A percentile compares a stretch with the other conserved stretches of the same genome.
These are phyloP conservation scores for Eragrostis nindensis DNA, from an alignment of 176 grass and related monocot genomes.

Conservation along the genomic window DNA sequence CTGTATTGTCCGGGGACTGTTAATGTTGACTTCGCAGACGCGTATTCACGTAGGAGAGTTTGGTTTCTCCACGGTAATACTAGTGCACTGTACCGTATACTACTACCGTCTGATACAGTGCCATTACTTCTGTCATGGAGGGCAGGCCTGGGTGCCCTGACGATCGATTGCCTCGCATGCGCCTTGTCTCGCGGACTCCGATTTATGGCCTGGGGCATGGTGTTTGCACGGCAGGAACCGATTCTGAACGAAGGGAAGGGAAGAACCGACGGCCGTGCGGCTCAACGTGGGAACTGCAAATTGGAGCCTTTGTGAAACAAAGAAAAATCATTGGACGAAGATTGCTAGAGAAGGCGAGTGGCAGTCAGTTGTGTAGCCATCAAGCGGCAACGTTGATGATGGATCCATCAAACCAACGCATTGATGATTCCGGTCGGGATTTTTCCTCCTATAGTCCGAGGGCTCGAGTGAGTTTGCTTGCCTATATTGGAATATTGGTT, in stretches of 20 bases:
- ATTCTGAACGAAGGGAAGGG: background rate
- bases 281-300: too few relatives aligned
- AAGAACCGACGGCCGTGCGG: too few relatives aligned
- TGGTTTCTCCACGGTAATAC: background rate
- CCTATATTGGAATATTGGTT: background rate
- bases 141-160: background rate
- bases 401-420: background rate
- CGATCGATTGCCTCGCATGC: background rate
- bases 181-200: background rate
- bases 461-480: background rate
- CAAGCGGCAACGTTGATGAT: background rate
- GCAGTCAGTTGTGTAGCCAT: background rate
- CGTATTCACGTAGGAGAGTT: too few relatives aligned
- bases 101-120: background rate
- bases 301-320: background rate
- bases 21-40: slow-evolving; percentile 15
- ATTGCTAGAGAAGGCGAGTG: background rate
- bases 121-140: background rate
- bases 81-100: background rate
- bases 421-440: background rate
- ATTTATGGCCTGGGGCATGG: background rate
- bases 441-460: too few relatives aligned
- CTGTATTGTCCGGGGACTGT: background rate
- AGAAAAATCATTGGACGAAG: background rate
- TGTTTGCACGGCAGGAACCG: background rate